These are phyloP conservation scores for Rhododendron molle DNA, from an alignment of 148 eudicot species.

Conservation along the genomic window DNA sequence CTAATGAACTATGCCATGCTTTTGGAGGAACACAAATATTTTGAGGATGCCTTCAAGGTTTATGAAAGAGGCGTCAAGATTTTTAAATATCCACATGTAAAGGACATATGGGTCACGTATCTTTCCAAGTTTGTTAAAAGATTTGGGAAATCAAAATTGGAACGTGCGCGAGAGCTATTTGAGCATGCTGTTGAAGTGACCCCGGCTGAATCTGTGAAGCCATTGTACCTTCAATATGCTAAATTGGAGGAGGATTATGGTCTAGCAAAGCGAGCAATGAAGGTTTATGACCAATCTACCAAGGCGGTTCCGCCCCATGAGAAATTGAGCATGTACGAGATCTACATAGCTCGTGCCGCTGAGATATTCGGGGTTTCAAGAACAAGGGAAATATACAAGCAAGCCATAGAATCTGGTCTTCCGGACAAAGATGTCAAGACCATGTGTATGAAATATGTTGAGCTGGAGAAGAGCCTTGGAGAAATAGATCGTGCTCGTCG, in stretches of 20 bases:
- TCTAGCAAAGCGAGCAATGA: constrained; percentile 88
- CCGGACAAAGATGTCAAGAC: constrained; percentile 85
- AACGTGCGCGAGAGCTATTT: constrained; percentile 84
- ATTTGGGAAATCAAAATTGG: constrained; percentile 78
- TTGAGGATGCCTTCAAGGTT: constrained; percentile 95
- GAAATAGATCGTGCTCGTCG: constrained; percentile 90
- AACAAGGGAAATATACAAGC: constrained; percentile 88
- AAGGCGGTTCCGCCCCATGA: constrained; percentile 82
- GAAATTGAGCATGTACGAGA: constrained; percentile 92
- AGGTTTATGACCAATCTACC: constrained; percentile 84
- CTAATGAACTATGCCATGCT: constrained; percentile 89
- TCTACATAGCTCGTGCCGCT: constrained; percentile 88
- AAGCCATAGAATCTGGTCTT: constrained; percentile 85
- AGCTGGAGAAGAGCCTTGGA: constrained; percentile 93
- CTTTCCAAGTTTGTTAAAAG: constrained; percentile 88
- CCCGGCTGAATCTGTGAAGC: constrained; percentile 84
- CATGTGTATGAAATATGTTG: constrained; percentile 88
- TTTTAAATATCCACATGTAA: constrained; percentile 92
- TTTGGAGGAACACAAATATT: constrained; percentile 89
- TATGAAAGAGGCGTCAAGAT: constrained; percentile 97
- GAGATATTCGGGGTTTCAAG: constrained; percentile 92
- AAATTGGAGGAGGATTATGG: constrained; percentile 92
- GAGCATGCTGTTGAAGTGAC: constrained; percentile 92
- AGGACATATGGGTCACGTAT: constrained; percentile 93
- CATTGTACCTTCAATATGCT: constrained; percentile 82